Evolutionary conservation across 768 basidiomycete genomes (phyloP).

Genomic region (Leccinum uliginosum): DNA sequence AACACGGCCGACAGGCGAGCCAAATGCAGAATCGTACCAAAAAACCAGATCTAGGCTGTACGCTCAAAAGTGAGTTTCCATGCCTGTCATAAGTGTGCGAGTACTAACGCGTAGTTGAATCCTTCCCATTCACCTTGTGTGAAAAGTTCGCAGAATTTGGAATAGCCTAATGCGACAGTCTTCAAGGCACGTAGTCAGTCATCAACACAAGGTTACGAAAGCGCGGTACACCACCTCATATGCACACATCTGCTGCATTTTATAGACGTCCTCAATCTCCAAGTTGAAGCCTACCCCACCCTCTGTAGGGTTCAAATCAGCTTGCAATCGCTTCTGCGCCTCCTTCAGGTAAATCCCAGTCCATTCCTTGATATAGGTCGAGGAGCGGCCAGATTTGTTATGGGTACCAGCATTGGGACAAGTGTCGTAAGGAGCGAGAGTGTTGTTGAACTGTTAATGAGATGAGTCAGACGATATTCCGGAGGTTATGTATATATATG

Average conservation of each 20-base stretch:
- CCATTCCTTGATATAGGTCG: conserved; percentile 62
- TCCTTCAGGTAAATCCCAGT: conserved; percentile 63
- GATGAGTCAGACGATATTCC: background rate
- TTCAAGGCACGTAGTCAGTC: conserved; percentile 25
- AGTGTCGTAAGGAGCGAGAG: conserved; percentile 81
- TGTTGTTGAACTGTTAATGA: conserved; percentile 64
- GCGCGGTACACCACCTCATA: conserved; percentile 55
- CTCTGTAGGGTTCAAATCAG: conserved; percentile 35
- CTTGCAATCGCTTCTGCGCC: conserved; percentile 57
- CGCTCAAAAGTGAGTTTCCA: background rate
- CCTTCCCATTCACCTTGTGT: conserved; percentile 92
- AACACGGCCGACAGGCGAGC: conserved; percentile 72
- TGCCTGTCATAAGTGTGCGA: background rate
- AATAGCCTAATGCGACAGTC: conserved; percentile 91
- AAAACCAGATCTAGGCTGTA: conserved; percentile 18
- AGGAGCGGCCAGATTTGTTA: conserved; percentile 53
- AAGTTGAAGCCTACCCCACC: conserved; percentile 50
- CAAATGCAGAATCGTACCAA: conserved; percentile 71
- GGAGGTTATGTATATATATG: conserved; percentile 11
- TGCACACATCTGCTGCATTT: conserved; percentile 78
- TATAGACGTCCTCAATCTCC: conserved; percentile 64
- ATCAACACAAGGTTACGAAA: background rate
- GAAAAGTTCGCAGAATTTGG: conserved; percentile 87
- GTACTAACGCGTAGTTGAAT: conserved; percentile 75
- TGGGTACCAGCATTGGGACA: conserved; percentile 57